These are phyloP conservation scores for Evernia prunastri DNA, from an alignment of 495 filamentous ascomycete genomes.

Conservation along the genomic window DNA sequence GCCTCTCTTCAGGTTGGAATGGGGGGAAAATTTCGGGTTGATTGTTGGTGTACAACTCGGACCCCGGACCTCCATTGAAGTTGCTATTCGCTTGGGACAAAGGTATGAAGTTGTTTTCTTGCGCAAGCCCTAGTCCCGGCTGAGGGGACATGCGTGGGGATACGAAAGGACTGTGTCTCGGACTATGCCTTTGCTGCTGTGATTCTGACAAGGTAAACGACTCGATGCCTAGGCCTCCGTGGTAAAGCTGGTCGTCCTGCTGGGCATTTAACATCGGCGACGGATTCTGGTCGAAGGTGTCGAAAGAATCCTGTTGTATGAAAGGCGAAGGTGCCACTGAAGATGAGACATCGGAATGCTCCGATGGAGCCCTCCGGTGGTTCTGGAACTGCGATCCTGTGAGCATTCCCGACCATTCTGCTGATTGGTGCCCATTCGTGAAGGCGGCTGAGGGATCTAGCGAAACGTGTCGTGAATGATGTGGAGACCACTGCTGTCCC, in stretches of 20 bases:
- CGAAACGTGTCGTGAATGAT: conserved; percentile 73
- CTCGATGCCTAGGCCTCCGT: conserved; percentile 67
- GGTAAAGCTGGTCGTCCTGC: conserved; percentile 62
- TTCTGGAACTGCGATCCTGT: conserved; percentile 50
- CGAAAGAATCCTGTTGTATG: conserved; percentile 74
- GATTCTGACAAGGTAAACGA: conserved; percentile 78
- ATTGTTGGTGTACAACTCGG: conserved; percentile 50
- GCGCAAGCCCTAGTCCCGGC: conserved; percentile 47
- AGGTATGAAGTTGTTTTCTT: conserved; percentile 47
- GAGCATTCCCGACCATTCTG: conserved; percentile 60
- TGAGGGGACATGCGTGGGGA: conserved; percentile 79
- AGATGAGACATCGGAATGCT: conserved; percentile 81
- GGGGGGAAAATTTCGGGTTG: conserved; percentile 50
- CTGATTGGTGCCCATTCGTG: conserved; percentile 50
- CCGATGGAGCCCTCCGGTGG: conserved; percentile 79
- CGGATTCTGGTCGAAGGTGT: conserved; percentile 60
- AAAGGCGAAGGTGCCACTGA: conserved; percentile 77
- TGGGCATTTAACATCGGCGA: conserved; percentile 77
- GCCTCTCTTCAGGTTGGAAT: conserved; percentile 26
- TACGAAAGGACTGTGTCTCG: conserved; percentile 76
- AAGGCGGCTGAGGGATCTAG: conserved; percentile 73
- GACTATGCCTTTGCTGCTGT: conserved; percentile 55
- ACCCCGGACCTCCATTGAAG: conserved; percentile 43
- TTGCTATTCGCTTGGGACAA: conserved; percentile 39
- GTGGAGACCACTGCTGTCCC: conserved; percentile 45